A percentile compares a stretch with the other conserved stretches of the same genome.
Conservation (phyloP, 208 protist genomes). For the Wallacemonas sp. region DNA sequence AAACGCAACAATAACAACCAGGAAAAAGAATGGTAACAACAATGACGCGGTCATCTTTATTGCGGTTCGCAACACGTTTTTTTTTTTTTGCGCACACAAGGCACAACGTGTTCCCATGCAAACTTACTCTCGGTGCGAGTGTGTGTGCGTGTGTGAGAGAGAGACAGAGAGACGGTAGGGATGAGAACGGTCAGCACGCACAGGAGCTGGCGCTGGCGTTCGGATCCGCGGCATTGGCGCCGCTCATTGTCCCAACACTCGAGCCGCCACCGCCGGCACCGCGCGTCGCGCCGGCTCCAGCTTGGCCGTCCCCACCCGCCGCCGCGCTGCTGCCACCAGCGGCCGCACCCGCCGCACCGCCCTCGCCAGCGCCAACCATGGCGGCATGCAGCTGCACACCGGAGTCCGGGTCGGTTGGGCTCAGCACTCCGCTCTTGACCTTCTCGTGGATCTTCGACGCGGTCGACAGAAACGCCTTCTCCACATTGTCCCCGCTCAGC, state of each 20-base stretch:
- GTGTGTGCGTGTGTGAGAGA: too few relatives aligned
- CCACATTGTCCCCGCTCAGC: conserved; percentile 93
- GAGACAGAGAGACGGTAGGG: too few relatives aligned
- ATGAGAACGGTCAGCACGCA: not conserved
- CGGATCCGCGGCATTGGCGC: conserved; percentile 3
- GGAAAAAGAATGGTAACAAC: not conserved
- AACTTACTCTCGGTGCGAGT: too few relatives aligned
- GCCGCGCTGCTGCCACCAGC: not conserved
- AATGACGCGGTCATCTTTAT: too few relatives aligned
- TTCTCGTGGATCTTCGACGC: conserved; percentile 94
- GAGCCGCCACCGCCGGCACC: not conserved
- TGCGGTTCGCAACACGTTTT: not conserved
- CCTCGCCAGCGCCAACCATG: conserved; percentile 29
- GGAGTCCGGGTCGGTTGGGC: conserved; percentile 73
- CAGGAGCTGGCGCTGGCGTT: conserved; percentile 1
- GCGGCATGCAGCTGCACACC: conserved; percentile 79
- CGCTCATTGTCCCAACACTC: not conserved
- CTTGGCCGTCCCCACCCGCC: not conserved
- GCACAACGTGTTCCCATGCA: too few relatives aligned
- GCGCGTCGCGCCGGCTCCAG: not conserved
- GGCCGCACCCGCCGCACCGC: not conserved
- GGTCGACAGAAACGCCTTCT: conserved; percentile 93
- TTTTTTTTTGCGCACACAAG: not conserved
- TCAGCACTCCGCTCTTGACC: conserved; percentile 92
- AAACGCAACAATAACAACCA: conserved; percentile 11